Percentiles rank a stretch among this genome's conserved stretches.
Conservation (phyloP, 805 yeast genomes). For the Blastobotrys peoriensis region DNA sequence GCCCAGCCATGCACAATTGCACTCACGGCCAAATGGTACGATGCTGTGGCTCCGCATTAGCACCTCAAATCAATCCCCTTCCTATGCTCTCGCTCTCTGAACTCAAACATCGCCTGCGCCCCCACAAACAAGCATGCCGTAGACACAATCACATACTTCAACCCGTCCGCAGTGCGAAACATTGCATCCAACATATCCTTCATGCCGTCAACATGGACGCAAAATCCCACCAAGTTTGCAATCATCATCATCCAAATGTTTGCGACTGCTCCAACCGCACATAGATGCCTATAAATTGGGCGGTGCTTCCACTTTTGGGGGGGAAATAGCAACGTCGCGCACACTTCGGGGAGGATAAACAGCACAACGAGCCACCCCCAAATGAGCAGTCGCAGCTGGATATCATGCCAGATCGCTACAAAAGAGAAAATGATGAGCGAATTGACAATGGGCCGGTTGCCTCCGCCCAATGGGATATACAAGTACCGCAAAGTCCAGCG, state of each 20-base stretch:
- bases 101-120: conserved; percentile 89
- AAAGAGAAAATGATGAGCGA: conserved; percentile 84
- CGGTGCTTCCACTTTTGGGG: conserved; percentile 33
- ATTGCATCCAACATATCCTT: conserved; percentile 57
- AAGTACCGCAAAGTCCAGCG: conserved; percentile 85
- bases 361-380: conserved; percentile 97
- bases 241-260: conserved; percentile 98
- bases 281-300: conserved; percentile 73
- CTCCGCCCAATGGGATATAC: conserved; percentile 88
- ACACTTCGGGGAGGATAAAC: conserved; percentile 79
- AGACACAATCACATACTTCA: conserved; percentile 52
- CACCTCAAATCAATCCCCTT: conserved; percentile 79
- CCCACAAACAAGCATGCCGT: conserved; percentile 70
- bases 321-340: conserved; percentile 44
- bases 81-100: conserved; percentile 80
- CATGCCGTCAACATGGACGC: conserved; percentile 86
- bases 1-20: no score
- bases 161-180: conserved; percentile 65
- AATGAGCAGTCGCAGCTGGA: conserved; percentile 71
- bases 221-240: conserved; percentile 92
- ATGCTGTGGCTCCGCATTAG: conserved; percentile 27
- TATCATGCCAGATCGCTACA: conserved; percentile 98
- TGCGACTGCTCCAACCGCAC: conserved; percentile 81
- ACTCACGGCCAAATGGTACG: no score
- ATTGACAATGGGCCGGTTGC: conserved; percentile 62